These are phyloP conservation scores for Fusarium nelsonii DNA, from an alignment of 2,329 filamentous ascomycete genomes.

Conservation along the genomic window DNA sequence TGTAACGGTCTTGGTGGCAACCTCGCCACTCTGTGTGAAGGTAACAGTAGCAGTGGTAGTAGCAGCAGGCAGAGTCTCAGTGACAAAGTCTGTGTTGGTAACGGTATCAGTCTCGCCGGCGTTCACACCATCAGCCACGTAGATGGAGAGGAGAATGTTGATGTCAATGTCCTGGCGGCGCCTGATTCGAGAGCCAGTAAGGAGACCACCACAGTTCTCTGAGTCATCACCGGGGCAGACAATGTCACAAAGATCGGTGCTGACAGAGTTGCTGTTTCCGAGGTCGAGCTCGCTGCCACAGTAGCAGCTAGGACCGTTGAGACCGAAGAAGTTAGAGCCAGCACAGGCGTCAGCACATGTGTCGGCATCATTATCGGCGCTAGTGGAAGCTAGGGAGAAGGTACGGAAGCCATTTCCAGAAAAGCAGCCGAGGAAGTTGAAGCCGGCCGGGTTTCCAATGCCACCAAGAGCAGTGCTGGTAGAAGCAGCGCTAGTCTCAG, in stretches of 20 bases:
- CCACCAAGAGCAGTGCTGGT: conserved; percentile 18
- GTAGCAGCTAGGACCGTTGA: conserved; percentile 47
- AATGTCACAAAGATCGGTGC: conserved; percentile 41
- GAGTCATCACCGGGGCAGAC: conserved; percentile 47
- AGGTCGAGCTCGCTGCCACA: conserved; percentile 44
- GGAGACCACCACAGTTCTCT: conserved; percentile 46
- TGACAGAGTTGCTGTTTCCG: conserved; percentile 11
- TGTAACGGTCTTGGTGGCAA: conserved; percentile 42
- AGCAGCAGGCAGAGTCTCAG: conserved; percentile 43
- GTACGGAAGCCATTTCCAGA: conserved; percentile 42
- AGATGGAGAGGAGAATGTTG: conserved; percentile 43
- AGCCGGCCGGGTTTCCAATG: conserved; percentile 27
- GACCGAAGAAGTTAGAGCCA: conserved; percentile 42
- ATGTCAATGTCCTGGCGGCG: conserved; percentile 39
- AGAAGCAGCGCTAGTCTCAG: conserved; percentile 1
- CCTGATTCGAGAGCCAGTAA: conserved; percentile 15
- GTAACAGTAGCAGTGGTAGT: conserved; percentile 46
- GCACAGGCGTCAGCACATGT: conserved; percentile 46
- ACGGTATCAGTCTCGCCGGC: conserved; percentile 22
- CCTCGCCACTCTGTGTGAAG: conserved; percentile 43
- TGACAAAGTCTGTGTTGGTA: conserved; percentile 30
- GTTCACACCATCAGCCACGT: conserved; percentile 23
- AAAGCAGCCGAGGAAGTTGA: conserved; percentile 48
- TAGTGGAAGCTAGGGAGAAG: conserved; percentile 31
- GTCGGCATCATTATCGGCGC: conserved; percentile 25